Base-by-base conservation (phyloP, 73 alveolate species). In the Paramecium biaurelia region DNA sequence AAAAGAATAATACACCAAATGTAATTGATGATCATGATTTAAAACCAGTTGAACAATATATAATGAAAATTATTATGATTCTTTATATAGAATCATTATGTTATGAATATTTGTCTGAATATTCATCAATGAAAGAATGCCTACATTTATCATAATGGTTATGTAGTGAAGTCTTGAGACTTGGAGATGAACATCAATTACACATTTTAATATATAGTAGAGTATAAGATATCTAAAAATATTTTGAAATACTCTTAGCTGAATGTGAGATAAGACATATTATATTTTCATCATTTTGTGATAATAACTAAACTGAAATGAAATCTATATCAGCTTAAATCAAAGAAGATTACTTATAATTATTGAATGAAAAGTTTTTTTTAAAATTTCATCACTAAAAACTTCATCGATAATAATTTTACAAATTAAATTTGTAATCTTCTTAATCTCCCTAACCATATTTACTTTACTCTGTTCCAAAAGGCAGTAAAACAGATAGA, bases 261-360 rank as follows among this genome's bases (percentile, higher is more conserved):
- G 87, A 74, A 38, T 28, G 37, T 74, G 87, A 74, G n/a, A 35
- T 74, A 14, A n/a, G 38, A 67, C 84, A 67, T 20, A 30, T 67
- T 7, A 53, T 53, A 0, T 53, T 53, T 53, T 53, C 26, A 53
- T 53, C 68, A 18, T 18, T 53, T 15, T 53, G 68, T 18, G 68
- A 53, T 18, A 18, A 53, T 53, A 15, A 53, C 8, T 0, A 53
- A 18, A 7, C 68, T 53, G 68, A 53, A 53, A 67, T 67, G 38
- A 67, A 67, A 24, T 49, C 10, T 12, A 67, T 23, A 30, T 35
- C 59, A 2, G 67, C 28, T 30, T n/a, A 38, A 32, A 11, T 32
- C 7, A 32, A 12, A 74, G 41, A 74, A 74, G 59, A 74, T n/a
- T 32, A 74, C 18, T 2, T 9, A 2, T 15, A 21, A 35, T 21